A percentile compares a stretch with the other conserved stretches of the same genome.
Conservation (phyloP, 257 asterid species). For the Solanum phureja region DNA sequence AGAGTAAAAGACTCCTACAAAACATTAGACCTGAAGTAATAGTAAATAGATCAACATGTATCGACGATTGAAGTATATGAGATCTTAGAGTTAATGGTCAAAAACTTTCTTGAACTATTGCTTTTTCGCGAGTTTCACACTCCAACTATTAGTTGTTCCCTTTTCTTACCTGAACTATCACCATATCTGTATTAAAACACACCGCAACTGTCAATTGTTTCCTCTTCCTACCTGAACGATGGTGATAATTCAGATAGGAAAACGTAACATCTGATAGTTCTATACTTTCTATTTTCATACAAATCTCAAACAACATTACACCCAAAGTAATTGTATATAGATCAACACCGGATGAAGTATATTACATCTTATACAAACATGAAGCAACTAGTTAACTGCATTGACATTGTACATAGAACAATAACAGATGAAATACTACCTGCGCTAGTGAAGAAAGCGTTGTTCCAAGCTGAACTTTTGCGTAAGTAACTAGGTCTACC, state of each 20-base stretch:
- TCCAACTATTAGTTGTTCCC: too few relatives aligned
- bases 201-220: neutral
- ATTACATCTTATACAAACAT: neutral
- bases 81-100: neutral
- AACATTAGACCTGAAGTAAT: neutral
- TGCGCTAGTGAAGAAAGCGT: slow-evolving; percentile 43
- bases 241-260: too few relatives aligned
- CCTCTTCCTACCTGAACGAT: neutral
- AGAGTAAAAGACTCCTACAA: neutral
- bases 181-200: neutral
- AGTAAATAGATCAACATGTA: neutral
- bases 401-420: neutral
- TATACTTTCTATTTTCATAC: neutral
- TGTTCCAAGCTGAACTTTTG: slow-evolving; percentile 71
- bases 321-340: neutral
- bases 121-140: neutral
- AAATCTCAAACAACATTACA: neutral
- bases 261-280: neutral
- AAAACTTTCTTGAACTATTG: neutral
- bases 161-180: neutral
- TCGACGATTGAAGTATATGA: neutral
- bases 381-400: neutral
- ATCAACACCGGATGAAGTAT: neutral
- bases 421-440: neutral
- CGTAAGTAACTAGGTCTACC: slow-evolving; percentile 45